Evolutionary conservation across 495 filamentous ascomycete species (phyloP), one percentile per base, ranked within the genome.

Genomic region (Penicillium lividum): DNA sequence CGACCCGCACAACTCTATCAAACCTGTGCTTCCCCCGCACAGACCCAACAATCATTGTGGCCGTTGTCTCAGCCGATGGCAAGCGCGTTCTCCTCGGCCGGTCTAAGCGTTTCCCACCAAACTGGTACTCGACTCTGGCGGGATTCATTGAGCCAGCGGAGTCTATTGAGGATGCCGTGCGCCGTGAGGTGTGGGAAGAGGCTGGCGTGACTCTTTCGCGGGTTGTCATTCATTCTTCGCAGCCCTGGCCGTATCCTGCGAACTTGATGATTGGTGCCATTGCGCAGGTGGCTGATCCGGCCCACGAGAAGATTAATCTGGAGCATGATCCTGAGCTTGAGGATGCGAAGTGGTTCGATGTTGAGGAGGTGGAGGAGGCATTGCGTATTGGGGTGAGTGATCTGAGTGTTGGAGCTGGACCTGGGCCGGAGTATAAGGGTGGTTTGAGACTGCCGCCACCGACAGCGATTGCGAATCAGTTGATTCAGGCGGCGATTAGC

Each of bases 81-180:
- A 82, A 85, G 63, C 84, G 86, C 29, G 67, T 97, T 15, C 84
- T 98, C 4, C 88, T 98, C 0, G 94, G 94, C 31, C 88, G 94
- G 4, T 84, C 89, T 63, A 89, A 88, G 66, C 81, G 89, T 28
- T 98, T 87, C 83, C 94, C 94, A 1, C 80, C 83, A 4, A 75
- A 85, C 62, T 97, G 90, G 90, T 98, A 92, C 77, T 86, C 80
- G 53, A 96, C 93, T 2, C 84, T 98, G 3, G 94, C 94, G 0
- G 95, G 94, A 0, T 98, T 98, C 73, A 86, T 93, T 57, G 94
- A 98, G 73, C 94, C 94, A 7, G 95, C 89, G 1, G 94, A 98
- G 79, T 89, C 85, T 9, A 87, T 98, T 56, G 95, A 98, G 68
- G 95, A 97, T 73, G 92, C 94, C 5, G 93, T 98, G 1, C 85